These are phyloP conservation scores for Amesomyces nigricolor DNA, from an alignment of 2,329 filamentous ascomycete genomes.

Conservation along the genomic window DNA sequence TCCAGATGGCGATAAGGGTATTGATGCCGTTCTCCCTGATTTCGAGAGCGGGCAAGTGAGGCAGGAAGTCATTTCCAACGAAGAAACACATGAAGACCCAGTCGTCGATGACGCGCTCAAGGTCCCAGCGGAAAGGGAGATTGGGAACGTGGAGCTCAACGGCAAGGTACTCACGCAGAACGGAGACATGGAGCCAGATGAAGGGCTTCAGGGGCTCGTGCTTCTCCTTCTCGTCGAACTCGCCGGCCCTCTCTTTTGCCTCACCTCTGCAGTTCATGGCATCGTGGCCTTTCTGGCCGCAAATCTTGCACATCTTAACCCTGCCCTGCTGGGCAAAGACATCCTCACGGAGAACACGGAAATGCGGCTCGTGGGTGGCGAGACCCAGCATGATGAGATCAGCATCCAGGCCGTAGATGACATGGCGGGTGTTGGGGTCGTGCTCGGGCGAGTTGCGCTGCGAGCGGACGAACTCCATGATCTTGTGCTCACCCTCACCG, in stretches of 20 bases:
- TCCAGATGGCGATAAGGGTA: slow-evolving; percentile 93
- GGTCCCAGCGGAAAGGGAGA: slow-evolving; percentile 81
- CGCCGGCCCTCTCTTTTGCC: slow-evolving; percentile 69
- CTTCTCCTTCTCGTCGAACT: slow-evolving; percentile 76
- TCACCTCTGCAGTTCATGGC: slow-evolving; percentile 78
- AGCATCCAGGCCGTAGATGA: slow-evolving; percentile 96
- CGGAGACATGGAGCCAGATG: slow-evolving; percentile 93
- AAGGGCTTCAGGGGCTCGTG: slow-evolving; percentile 75
- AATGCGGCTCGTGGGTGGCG: slow-evolving; percentile 94
- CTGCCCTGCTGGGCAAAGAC: slow-evolving; percentile 90
- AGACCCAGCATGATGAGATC: slow-evolving; percentile 98
- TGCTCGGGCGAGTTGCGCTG: slow-evolving; percentile 87
- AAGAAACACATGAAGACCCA: slow-evolving; percentile 99
- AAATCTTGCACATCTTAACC: slow-evolving; percentile 75
- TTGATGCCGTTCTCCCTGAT: slow-evolving; percentile 97
- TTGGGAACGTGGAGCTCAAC: slow-evolving; percentile 80
- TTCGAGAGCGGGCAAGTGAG: slow-evolving; percentile 93
- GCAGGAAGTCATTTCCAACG: slow-evolving; percentile 96
- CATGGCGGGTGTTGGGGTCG: slow-evolving; percentile 93
- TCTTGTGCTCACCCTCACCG: slow-evolving; percentile 98
- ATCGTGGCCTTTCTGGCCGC: slow-evolving; percentile 88
- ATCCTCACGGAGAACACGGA: slow-evolving; percentile 91
- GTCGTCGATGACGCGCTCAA: slow-evolving; percentile 93
- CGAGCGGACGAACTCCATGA: slow-evolving; percentile 96
- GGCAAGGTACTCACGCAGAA: slow-evolving; percentile 87